Base-by-base conservation (phyloP, 140 eudicot genomes). In the Bidens hawaiensis region DNA sequence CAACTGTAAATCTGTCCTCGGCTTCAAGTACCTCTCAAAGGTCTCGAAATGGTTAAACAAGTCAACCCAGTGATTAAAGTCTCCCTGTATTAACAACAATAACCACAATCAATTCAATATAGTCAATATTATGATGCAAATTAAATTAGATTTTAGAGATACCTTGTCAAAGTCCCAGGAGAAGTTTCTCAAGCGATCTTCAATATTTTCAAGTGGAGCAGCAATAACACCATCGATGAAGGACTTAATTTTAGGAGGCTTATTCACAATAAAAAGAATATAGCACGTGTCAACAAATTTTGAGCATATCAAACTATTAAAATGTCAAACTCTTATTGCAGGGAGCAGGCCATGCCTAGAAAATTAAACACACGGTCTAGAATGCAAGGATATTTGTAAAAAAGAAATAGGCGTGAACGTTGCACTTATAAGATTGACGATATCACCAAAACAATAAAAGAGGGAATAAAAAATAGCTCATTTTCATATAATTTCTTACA, bases 91-190 rank as follows among this genome's bases (percentile, higher is more conserved):
- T 61, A 67, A 56, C 65, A 60, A 64, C 54, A 68, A 66, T 28
- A 51, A 38, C 43, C 66, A 52, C 46, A 8, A 68, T 63, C 59
- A 72, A 41, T 34, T 28, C 51, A 64, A 38, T 69, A 55, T 58
- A 43, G 62, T 27, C 15, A 38, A 4, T 28, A 7, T 34, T 22
- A 66, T 49, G 49, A 14, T 41, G 52, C 24, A 17, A 36, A 36
- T 33, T 25, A 26, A 28, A 73, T 38, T 64, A 58, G 36, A 60
- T 25, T 68, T n/a, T 12, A 25, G 63, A 69, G 5, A 57, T 55
- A 94, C 99, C 99, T 88, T 94, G 55, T 94, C 99, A 64, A 85
- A 94, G 76, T 94, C 97, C 99, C 99, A 94, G 24, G 79, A 76
- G 72, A 94, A 94, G 77, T 68, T 75, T 75, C 76, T 83, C 66